These are phyloP conservation scores for Plasmodium chabaudi DNA, from an alignment of 169 alveolate genomes.

Conservation along the genomic window DNA sequence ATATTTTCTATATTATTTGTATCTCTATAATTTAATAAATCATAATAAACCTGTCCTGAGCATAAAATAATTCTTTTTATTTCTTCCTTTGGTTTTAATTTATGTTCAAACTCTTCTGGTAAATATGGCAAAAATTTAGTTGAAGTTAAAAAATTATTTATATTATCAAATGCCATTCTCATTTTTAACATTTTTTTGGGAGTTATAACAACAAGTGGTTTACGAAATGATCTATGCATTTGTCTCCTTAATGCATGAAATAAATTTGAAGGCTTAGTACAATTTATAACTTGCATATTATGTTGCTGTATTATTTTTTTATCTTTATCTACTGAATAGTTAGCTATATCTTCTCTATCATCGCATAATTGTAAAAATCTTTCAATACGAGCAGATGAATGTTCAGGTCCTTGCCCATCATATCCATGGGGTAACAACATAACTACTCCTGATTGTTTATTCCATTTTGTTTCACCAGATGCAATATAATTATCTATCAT, in stretches of 20 bases:
- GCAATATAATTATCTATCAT: conserved; percentile 94
- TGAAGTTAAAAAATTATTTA: conserved; percentile 80
- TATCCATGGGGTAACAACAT: conserved; percentile 96
- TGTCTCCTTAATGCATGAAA: conserved; percentile 95
- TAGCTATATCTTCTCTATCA: conserved; percentile 84
- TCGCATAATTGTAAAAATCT: conserved; percentile 89
- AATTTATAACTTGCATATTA: conserved; percentile 90
- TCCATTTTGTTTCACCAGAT: conserved; percentile 96
- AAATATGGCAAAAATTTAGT: conserved; percentile 80
- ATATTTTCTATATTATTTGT: conserved; percentile 78
- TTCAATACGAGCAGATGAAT: conserved; percentile 93
- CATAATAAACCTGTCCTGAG: conserved; percentile 94
- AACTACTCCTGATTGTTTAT: conserved; percentile 89
- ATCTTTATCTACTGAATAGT: conserved; percentile 74
- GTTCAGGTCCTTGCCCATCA: conserved; percentile 98
- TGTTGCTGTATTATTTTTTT: conserved; percentile 78
- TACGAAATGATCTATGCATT: conserved; percentile 91
- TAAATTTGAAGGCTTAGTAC: conserved; percentile 92
- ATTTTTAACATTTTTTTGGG: conserved; percentile 83
- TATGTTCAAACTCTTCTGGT: conserved; percentile 80
- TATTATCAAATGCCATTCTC: conserved; percentile 80
- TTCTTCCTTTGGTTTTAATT: conserved; percentile 56
- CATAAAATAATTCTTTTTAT: conserved; percentile 88
- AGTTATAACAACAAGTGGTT: conserved; percentile 81
- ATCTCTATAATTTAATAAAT: conserved; percentile 82